phyloP scores from a whole-genome alignment of 164 flowering plant species.

The Nymphaea colorata region DNA sequence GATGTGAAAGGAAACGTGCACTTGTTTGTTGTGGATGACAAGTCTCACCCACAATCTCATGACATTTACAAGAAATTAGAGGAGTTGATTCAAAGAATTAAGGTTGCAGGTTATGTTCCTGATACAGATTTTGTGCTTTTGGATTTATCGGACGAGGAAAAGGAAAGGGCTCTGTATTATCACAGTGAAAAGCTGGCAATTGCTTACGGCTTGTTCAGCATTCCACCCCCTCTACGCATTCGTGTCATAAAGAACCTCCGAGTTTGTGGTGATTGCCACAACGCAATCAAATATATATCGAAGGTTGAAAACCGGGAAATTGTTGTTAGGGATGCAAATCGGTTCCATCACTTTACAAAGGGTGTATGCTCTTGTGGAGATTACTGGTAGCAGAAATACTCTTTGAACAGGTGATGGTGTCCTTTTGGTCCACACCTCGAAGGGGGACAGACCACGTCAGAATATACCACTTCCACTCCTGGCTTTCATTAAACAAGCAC shows the following conservation, averaged over 20 bases:
- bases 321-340: slow-evolving; percentile 40
- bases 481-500: too few species aligned
- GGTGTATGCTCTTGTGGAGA: slow-evolving; percentile 47
- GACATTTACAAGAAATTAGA: slow-evolving; percentile 31
- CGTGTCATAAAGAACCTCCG: slow-evolving; percentile 40
- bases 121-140: slow-evolving; percentile 29
- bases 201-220: slow-evolving; percentile 31
- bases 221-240: slow-evolving; percentile 21
- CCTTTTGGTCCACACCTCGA: too few species aligned
- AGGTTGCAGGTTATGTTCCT: slow-evolving; percentile 35
- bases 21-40: slow-evolving; percentile 46
- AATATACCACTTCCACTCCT: too few species aligned
- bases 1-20: slow-evolving; percentile 45
- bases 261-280: slow-evolving; percentile 43
- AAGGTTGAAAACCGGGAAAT: slow-evolving; percentile 13
- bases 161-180: slow-evolving; percentile 29
- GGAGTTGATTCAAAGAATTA: slow-evolving; percentile 25
- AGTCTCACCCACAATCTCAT: slow-evolving; percentile 31
- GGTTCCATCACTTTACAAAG: slow-evolving; percentile 32
- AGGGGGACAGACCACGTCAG: too few species aligned
- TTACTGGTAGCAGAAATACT: slow-evolving; percentile 22
- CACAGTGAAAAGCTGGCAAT: slow-evolving; percentile 49
- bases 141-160: slow-evolving; percentile 44
- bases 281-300: slow-evolving; percentile 33
- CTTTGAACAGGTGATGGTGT: background rate